These are phyloP conservation scores for Symbiodinium pilosum DNA, from an alignment of 73 alveolate species.

Conservation along the genomic window DNA sequence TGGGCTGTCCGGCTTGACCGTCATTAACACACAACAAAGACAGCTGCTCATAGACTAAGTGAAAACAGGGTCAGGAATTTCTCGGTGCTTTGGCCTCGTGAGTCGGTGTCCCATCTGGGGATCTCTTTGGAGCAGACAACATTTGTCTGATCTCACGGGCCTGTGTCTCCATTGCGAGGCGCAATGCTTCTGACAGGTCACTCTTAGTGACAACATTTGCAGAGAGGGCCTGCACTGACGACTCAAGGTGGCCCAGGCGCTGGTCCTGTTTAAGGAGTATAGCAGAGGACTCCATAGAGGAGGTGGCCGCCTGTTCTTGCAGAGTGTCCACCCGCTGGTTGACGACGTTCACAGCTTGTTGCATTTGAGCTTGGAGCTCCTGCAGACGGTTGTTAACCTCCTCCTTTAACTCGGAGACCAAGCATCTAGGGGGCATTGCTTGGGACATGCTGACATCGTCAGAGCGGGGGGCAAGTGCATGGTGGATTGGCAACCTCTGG, in stretches of 20 bases:
- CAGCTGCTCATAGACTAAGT: not conserved
- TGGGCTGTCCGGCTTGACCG: too few species aligned
- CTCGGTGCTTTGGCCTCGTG: not conserved
- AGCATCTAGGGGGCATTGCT: not conserved
- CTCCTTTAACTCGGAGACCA: not conserved
- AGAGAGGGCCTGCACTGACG: not conserved
- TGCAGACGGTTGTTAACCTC: not conserved
- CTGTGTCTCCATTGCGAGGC: not conserved
- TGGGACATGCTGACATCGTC: not conserved
- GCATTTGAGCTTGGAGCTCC: not conserved
- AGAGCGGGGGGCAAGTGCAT: not conserved
- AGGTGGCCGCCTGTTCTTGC: not conserved
- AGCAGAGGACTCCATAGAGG: not conserved
- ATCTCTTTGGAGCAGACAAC: not conserved
- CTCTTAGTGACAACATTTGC: not conserved
- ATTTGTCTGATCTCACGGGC: not conserved
- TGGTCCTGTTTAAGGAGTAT: not conserved
- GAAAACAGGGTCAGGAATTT: not conserved
- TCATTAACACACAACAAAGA: not conserved
- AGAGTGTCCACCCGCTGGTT: not conserved
- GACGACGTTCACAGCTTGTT: not conserved
- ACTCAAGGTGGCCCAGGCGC: not conserved
- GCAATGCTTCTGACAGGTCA: not conserved
- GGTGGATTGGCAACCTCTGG: not conserved
- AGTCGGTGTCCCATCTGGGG: not conserved